These are phyloP conservation scores for Aegilops speltoides DNA, from an alignment of 176 grass and related monocot genomes.

Conservation along the genomic window DNA sequence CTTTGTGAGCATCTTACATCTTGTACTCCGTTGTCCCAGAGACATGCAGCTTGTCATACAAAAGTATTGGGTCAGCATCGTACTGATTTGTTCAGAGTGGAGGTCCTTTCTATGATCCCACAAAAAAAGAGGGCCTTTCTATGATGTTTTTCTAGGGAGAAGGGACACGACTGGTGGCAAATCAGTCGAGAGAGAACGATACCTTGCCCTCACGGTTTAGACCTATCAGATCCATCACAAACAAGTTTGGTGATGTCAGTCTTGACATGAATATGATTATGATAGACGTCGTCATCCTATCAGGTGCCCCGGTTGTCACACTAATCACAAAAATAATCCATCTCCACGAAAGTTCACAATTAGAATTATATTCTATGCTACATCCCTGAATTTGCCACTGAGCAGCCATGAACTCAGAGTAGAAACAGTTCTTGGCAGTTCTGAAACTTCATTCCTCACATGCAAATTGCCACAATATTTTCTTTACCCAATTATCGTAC, in stretches of 20 bases:
- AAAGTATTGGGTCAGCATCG: background rate
- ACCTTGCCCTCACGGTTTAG: no score
- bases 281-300: conserved; percentile 71
- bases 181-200: no score
- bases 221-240: no score
- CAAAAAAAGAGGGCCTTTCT: conserved; percentile 19
- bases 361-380: background rate
- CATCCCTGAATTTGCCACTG: background rate
- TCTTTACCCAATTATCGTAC: no score
- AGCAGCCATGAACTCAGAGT: no score
- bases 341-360: background rate
- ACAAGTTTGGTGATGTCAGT: background rate
- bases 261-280: conserved; percentile 43
- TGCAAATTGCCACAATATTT: no score
- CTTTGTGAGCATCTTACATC: conserved; percentile 31
- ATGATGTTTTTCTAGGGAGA: no score
- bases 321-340: background rate
- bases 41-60: background rate
- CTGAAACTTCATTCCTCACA: no score
- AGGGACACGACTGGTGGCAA: no score
- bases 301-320: conserved; percentile 36
- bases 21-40: background rate
- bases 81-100: conserved; percentile 37
- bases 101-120: no score
- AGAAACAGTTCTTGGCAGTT: no score